Evolutionary conservation across 169 alveolate genomes (phyloP).

Genomic region (Neospora caninum): DNA sequence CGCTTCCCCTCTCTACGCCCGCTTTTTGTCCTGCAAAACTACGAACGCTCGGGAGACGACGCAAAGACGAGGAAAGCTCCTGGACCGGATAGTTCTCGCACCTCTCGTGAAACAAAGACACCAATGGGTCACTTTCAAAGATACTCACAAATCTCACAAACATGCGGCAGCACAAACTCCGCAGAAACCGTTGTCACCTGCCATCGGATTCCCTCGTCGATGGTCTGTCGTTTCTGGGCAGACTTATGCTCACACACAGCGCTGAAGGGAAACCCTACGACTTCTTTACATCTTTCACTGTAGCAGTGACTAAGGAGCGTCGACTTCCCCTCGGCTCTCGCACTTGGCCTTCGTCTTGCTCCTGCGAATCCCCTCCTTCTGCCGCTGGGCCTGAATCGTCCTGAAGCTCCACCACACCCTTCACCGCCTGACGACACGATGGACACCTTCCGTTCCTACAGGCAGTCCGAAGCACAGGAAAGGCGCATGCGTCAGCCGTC

Average conservation of each 20-base stretch:
- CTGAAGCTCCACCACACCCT: conserved; percentile 56
- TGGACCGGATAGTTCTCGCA: too few relatives aligned
- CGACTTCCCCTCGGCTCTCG: background rate
- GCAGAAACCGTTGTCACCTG: background rate
- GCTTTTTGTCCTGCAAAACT: too few relatives aligned
- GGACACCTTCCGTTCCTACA: conserved; percentile 64
- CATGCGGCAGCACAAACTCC: background rate
- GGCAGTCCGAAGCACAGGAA: background rate
- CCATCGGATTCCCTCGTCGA: background rate
- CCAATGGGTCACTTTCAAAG: background rate
- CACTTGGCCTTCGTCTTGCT: background rate
- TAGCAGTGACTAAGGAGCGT: background rate
- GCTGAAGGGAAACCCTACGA: background rate
- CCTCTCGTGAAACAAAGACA: too few relatives aligned
- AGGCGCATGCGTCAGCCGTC: background rate
- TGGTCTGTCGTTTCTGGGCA: background rate
- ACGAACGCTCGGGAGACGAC: too few relatives aligned
- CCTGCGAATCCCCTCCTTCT: background rate
- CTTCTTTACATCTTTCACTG: background rate
- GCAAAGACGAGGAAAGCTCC: too few relatives aligned
- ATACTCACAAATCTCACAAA: background rate
- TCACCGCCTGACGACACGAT: conserved; percentile 56
- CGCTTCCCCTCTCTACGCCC: too few relatives aligned
- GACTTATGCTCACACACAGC: background rate
- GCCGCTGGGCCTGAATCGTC: background rate